Evolutionary conservation across 306 rosid genomes (phyloP), one percentile per base, ranked within the genome.

Genomic region (Sindora glabra): DNA sequence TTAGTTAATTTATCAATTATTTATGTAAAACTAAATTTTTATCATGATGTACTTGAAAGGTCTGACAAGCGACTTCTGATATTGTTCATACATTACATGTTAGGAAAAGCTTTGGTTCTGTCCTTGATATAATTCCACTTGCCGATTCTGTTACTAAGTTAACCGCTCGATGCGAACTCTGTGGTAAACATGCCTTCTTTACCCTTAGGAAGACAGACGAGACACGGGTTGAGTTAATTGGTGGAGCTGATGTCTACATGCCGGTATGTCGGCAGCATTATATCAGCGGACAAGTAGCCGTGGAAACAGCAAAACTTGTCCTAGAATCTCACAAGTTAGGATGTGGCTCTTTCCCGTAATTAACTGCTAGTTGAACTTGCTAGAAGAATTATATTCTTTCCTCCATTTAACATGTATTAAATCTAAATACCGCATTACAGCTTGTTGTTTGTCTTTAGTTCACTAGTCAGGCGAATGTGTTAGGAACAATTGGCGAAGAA

Each of bases 221-320:
- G 71, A 83, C 62, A 2, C 63, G 49, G 60, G 79, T 85, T 0
- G 99, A 94, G 67, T 76, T 94, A 52, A 84, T 86, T 22, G 99
- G 89, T 0, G 99, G 95, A n/a, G 80, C 81, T 18, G 86, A 84
- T 70, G 84, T 86, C 16, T 94, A 94, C 69, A 89, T 89, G 97
- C 99, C 97, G 1, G 97, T 94, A 17, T 89, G 99, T 48, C 94
- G 97, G 48, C 95, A 76, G 37, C 99, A 84, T 69, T 84, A 86
- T 66, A 89, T 83, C 64, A 73, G 59, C 32, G 90, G 95, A 33
- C 95, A 83, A 64, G 85, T 80, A 53, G 85, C 80, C 19, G 41
- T 88, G 14, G 84, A 79, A 62, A 39, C 91, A 2, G 71, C 97
- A 60, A 79, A 83, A 45, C 47, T 18, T 65, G 84, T 79, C 11